Base-by-base conservation (phyloP, 2,329 filamentous ascomycete species). In the Cladophialophora immunda region DNA sequence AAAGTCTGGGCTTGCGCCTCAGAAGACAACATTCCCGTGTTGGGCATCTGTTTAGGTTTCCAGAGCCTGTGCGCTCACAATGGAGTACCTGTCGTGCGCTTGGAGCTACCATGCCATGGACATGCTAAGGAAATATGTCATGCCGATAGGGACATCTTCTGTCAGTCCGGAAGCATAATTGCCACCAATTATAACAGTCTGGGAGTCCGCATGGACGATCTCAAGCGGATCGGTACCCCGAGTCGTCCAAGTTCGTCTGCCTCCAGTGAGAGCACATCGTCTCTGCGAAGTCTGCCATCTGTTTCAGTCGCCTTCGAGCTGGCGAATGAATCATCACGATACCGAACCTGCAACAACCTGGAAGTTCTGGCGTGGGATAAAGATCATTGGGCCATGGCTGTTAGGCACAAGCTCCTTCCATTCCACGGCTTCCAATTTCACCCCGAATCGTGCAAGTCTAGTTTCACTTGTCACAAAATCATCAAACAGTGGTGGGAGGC, bases 341-440 rank as follows among this genome's bases (percentile, higher is more conserved):
- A 52, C 8, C 58, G 54, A 29, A 19, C 13, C 13, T 4, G 29
- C 41, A 55, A 66, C 7, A 62, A 85, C 57, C 70, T 76, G 25
- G 73, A 86, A 32, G 85, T 89, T 8, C 78, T 92, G 65, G 89
- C 90, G 0, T 92, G 90, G 89, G 81, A 78, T 36, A 73, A 76
- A 13, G 83, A 86, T 70, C 75, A 78, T 68, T 88, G 89, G 69
- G 84, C 95, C n/a, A 96, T 96, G 92, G 92, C 86, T 0, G 87
- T 90, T 17, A 87, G 84, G 69, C 93, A 97, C 76, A 79, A 76
- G 19, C 75, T 70, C 0, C 89, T 88, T 70, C 93, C 94, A 0
- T 91, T 94, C 70, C 96, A 91, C 89, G 94, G 91, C 0, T 84
- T 97, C 19, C 94, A 97, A 75, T 97, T 95, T 73, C 93, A 97